phyloP scores from a whole-genome alignment of 495 filamentous ascomycete species.

The Acidomyces sp. region DNA sequence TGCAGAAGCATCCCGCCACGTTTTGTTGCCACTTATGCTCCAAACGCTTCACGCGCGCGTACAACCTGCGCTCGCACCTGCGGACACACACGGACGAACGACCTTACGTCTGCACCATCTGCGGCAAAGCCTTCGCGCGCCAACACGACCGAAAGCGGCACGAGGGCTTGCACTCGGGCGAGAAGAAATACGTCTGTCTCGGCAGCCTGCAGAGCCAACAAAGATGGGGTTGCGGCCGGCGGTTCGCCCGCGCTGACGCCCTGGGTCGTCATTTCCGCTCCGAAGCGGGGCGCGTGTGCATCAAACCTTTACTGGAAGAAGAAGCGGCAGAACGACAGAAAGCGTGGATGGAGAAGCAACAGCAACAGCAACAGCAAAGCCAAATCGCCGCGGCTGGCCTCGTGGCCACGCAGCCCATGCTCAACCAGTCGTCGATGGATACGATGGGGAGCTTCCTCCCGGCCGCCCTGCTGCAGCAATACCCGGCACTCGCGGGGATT shows the following conservation, averaged over 20 bases:
- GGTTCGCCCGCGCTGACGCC: conserved; percentile 91
- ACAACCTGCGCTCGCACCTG: conserved; percentile 36
- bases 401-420: conserved; percentile 16
- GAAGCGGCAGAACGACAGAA: conserved; percentile 58
- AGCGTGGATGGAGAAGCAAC: conserved; percentile 50
- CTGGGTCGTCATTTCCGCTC: conserved; percentile 93
- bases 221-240: conserved; percentile 83
- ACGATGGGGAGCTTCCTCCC: conserved; percentile 40
- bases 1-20: conserved; percentile 74
- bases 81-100: conserved; percentile 36
- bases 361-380: too few species aligned
- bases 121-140: conserved; percentile 64
- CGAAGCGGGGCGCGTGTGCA: conserved; percentile 89
- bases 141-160: conserved; percentile 34
- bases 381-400: conserved; percentile 27
- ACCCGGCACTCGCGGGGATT: conserved; percentile 73
- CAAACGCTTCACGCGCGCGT: conserved; percentile 38
- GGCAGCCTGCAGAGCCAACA: conserved; percentile 71
- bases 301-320: conserved; percentile 86
- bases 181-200: conserved; percentile 80
- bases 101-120: conserved; percentile 50
- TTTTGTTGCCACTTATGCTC: conserved; percentile 35
- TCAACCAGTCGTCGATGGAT: conserved; percentile 7
- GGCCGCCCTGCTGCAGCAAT: conserved; percentile 76
- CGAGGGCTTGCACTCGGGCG: conserved; percentile 33